Evolutionary conservation across 495 filamentous ascomycete species (phyloP), one percentile per base, ranked within the genome.

Genomic region (Durotheca rogersii): DNA sequence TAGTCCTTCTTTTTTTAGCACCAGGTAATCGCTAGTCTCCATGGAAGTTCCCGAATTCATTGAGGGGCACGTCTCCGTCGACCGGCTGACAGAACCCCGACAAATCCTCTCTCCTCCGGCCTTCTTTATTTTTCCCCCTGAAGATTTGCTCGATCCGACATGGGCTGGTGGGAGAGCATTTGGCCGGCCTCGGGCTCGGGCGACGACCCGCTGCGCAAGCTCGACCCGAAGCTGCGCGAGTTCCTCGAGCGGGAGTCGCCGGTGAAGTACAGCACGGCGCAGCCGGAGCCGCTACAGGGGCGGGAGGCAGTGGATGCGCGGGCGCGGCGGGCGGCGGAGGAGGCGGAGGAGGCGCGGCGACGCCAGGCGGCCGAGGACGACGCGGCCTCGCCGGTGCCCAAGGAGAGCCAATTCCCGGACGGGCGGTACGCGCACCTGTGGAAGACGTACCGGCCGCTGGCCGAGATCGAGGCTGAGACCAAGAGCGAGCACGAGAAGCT

Each of bases 381-480:
- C 4, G 7, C 4, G 20, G 31, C 15, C 15, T 0, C 35, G 9
- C 19, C 53, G 14, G 64, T 75, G 11, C 73, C 72, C 9, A 50
- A 53, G 4, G 53, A 70, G 48, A 70, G 67, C 64, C 60, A 75
- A 53, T 73, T 75, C 79, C 59, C 67, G 48, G 93, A 96, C 70
- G 90, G 90, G 51, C 87, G 93, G 49, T 97, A 96, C 67, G 89
- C 90, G 36, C 80, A 96, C 72, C 77, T 98, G 21, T 98, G 93
- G 93, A 86, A 84, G 66, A 87, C 80, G 35, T 96, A 98, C 78
- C 74, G 78, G 41, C 80, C 91, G 1, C 80, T 81, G 7, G 54
- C 67, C 2, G 74, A 81, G 17, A 68, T 89, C 38, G 83, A 94
- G 49, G 72, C 73, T 17, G 74, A 79, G 27, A 67, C 64, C 20